Conservation (phyloP, 208 protist genomes). For the Giardia muris region DNA sequence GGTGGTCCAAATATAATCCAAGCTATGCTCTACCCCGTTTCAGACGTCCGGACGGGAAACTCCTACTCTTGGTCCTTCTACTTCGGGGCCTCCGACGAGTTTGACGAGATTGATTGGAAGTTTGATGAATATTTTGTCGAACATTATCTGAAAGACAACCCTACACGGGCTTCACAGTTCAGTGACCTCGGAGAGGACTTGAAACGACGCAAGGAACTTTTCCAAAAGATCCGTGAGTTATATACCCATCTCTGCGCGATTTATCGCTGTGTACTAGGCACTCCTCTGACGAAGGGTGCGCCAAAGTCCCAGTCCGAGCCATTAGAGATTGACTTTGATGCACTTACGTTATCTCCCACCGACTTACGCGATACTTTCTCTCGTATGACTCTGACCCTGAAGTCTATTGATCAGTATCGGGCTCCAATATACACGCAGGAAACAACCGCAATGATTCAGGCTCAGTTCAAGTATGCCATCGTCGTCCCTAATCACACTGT, state of each 20-base stretch:
- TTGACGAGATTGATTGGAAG: background rate
- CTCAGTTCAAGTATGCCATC: background rate
- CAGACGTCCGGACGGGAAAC: background rate
- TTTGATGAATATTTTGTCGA: slow-evolving; percentile 7
- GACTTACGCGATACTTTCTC: background rate
- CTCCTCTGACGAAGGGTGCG: background rate
- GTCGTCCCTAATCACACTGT: background rate
- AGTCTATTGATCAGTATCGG: too few relatives aligned
- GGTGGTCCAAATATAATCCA: background rate
- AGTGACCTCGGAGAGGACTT: background rate
- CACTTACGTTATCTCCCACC: background rate
- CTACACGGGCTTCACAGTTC: background rate
- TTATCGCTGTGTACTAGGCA: background rate
- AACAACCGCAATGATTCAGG: background rate
- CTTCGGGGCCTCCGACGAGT: background rate
- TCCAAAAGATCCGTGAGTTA: background rate
- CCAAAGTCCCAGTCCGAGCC: background rate
- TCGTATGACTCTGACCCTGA: too few relatives aligned
- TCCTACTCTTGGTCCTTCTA: background rate
- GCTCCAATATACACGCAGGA: too few relatives aligned
- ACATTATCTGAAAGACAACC: background rate
- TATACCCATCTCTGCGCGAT: background rate
- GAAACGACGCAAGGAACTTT: background rate
- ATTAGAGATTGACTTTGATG: background rate
- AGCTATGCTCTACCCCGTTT: background rate